phyloP scores from a whole-genome alignment of 2,329 filamentous ascomycete species.

The Ascochyta viciae-villosae region DNA sequence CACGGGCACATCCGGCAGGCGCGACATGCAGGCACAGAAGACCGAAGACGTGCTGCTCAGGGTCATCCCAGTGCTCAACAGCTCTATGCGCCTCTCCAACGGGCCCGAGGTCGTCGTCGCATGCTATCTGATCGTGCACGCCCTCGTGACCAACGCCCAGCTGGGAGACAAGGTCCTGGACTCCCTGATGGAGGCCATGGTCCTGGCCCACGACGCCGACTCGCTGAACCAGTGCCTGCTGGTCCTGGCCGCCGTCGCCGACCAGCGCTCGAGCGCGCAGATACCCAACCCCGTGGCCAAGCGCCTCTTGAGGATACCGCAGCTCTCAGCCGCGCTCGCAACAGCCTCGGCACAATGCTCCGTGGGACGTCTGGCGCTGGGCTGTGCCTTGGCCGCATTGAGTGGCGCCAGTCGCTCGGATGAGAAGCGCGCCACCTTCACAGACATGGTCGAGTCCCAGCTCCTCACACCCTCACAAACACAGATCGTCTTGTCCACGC shows the following conservation, averaged over 20 bases:
- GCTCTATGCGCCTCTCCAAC: conserved; percentile 76
- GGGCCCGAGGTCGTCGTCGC: conserved; percentile 82
- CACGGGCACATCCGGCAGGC: conserved; percentile 75
- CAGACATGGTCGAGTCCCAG: conserved; percentile 65
- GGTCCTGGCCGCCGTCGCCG: conserved; percentile 81
- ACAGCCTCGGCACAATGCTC: conserved; percentile 70
- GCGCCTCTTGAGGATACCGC: conserved; percentile 68
- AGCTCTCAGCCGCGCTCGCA: conserved; percentile 65
- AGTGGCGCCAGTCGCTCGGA: conserved; percentile 24
- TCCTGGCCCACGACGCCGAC: conserved; percentile 75
- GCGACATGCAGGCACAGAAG: conserved; percentile 77
- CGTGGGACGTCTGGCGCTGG: conserved; percentile 74
- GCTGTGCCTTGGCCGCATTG: conserved; percentile 64
- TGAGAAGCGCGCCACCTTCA: conserved; percentile 56
- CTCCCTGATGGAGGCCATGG: conserved; percentile 88
- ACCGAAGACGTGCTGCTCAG: conserved; percentile 78
- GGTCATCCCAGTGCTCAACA: conserved; percentile 74
- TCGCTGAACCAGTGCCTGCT: conserved; percentile 77
- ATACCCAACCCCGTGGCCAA: conserved; percentile 75
- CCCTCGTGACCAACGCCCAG: conserved; percentile 82
- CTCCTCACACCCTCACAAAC: conserved; percentile 70
- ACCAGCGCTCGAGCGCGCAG: conserved; percentile 74
- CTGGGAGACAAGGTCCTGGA: conserved; percentile 82
- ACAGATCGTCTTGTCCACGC: conserved; percentile 69
- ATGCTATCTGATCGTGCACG: conserved; percentile 88